Percentiles rank a stretch among this genome's conserved stretches.
These are phyloP conservation scores for Phytopythium ostracodes DNA, from an alignment of 352 stramenopile genomes.

Conservation along the genomic window DNA sequence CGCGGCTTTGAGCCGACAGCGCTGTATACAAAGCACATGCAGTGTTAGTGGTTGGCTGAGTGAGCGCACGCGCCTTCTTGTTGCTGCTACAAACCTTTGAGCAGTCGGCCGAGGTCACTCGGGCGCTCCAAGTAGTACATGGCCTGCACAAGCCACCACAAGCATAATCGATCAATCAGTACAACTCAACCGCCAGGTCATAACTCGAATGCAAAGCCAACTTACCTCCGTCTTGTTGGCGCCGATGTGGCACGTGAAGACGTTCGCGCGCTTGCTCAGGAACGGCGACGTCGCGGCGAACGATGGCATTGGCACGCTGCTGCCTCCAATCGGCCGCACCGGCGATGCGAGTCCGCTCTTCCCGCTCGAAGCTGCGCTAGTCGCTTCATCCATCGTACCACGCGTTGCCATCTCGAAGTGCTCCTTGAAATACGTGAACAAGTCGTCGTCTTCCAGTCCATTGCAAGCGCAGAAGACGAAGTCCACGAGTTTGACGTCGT, in stretches of 20 bases:
- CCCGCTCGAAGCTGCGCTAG: background rate
- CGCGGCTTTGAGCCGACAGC: slow-evolving; percentile 52
- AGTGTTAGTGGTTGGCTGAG: background rate
- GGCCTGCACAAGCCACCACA: slow-evolving; percentile 24
- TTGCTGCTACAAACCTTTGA: slow-evolving; percentile 29
- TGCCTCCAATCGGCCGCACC: background rate
- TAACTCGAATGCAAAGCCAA: background rate
- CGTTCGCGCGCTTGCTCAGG: slow-evolving; percentile 37
- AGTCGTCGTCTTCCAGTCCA: slow-evolving; percentile 78
- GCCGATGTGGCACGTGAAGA: slow-evolving; percentile 76
- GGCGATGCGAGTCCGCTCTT: background rate
- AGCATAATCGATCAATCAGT: background rate
- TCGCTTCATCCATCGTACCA: slow-evolving; percentile 4
- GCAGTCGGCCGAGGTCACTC: slow-evolving; percentile 50
- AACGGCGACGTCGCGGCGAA: slow-evolving; percentile 10
- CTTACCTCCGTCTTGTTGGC: slow-evolving; percentile 66
- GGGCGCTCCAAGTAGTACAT: slow-evolving; percentile 71
- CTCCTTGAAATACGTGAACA: slow-evolving; percentile 84
- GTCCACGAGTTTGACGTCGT: slow-evolving; percentile 39
- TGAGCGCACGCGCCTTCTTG: background rate
- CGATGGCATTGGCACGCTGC: slow-evolving; percentile 10
- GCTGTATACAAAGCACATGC: slow-evolving; percentile 15
- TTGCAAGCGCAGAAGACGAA: slow-evolving; percentile 87
- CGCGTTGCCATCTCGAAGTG: slow-evolving; percentile 40
- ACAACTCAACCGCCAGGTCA: background rate